These are phyloP conservation scores for Plasmodium gonderi DNA, from an alignment of 169 alveolate species.

Conservation along the genomic window DNA sequence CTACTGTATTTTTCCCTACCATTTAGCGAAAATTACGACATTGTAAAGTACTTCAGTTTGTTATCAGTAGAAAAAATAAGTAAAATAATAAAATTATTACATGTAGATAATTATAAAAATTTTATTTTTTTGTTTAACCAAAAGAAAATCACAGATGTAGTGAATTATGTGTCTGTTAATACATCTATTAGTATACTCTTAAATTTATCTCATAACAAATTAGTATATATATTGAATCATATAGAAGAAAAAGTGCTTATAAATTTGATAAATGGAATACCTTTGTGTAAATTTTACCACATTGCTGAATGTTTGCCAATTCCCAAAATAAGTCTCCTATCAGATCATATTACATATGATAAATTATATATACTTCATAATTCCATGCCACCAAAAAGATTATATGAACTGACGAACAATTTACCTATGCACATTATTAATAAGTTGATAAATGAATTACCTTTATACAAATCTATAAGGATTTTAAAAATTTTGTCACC, in stretches of 20 bases:
- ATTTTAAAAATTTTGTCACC: slow-evolving; percentile 23
- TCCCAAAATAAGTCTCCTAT: slow-evolving; percentile 14
- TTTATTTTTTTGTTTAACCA: slow-evolving; percentile 30
- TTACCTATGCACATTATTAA: slow-evolving; percentile 7
- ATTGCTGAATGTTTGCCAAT: slow-evolving; percentile 50
- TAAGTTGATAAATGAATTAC: slow-evolving; percentile 32
- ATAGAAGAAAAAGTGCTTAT: slow-evolving; percentile 10
- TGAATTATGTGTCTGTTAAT: slow-evolving; percentile 28
- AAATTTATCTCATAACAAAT: slow-evolving; percentile 31
- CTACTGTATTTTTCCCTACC: slow-evolving; percentile 13
- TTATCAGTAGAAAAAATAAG: slow-evolving; percentile 38
- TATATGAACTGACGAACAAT: slow-evolving; percentile 15
- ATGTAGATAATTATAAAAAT: slow-evolving; percentile 40
- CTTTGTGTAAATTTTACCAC: slow-evolving; percentile 55
- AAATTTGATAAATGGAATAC: slow-evolving; percentile 34
- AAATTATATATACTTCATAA: slow-evolving; percentile 39
- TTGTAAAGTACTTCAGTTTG: slow-evolving; percentile 21
- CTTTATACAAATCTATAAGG: slow-evolving; percentile 46
- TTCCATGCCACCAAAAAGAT: not conserved
- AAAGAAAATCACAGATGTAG: slow-evolving; percentile 25
- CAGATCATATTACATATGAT: slow-evolving; percentile 30
- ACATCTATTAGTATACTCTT: slow-evolving; percentile 30
- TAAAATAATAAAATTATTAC: slow-evolving; percentile 14
- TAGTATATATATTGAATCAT: slow-evolving; percentile 24
- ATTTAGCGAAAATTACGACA: slow-evolving; percentile 26